These are phyloP conservation scores for Nannochloropsis salina DNA, from an alignment of 108 stramenopile species.

Conservation along the genomic window DNA sequence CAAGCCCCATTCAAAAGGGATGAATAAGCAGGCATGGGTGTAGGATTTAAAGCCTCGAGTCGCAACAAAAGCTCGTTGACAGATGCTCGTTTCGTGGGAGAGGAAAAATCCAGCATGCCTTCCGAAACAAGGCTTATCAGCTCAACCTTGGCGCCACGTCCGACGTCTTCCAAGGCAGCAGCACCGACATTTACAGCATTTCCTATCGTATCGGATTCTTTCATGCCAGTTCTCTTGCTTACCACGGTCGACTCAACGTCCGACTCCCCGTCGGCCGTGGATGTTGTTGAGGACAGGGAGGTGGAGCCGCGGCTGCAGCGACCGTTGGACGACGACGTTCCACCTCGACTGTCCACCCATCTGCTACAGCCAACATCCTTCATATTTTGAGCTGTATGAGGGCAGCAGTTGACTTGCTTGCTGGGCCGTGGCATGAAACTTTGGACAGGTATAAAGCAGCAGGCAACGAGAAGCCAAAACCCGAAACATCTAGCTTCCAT, in stretches of 20 bases:
- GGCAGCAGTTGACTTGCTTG: too few species aligned
- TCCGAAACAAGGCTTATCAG: conserved; percentile 1
- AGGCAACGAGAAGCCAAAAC: too few species aligned
- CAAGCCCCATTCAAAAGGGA: conserved; percentile 36
- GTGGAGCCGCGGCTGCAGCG: conserved; percentile 14
- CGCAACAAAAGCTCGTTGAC: conserved; percentile 45
- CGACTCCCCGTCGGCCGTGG: neutral
- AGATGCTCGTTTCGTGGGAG: neutral
- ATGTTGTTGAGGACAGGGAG: neutral
- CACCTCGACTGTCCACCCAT: too few species aligned
- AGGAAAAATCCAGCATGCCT: neutral
- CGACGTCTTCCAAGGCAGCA: neutral
- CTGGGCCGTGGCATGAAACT: too few species aligned
- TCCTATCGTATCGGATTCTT: neutral
- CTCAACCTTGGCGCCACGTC: neutral
- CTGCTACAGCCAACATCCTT: too few species aligned
- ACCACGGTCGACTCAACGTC: neutral
- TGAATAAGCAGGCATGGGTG: conserved; percentile 27
- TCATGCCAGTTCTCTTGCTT: neutral
- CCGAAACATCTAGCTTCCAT: too few species aligned
- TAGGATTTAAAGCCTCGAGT: conserved; percentile 47
- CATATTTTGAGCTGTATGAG: too few species aligned
- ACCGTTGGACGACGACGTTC: neutral
- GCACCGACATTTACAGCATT: neutral
- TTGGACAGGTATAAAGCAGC: too few species aligned